These are phyloP conservation scores for Acacia concinna DNA, from an alignment of 331 rosid species.

Conservation along the genomic window DNA sequence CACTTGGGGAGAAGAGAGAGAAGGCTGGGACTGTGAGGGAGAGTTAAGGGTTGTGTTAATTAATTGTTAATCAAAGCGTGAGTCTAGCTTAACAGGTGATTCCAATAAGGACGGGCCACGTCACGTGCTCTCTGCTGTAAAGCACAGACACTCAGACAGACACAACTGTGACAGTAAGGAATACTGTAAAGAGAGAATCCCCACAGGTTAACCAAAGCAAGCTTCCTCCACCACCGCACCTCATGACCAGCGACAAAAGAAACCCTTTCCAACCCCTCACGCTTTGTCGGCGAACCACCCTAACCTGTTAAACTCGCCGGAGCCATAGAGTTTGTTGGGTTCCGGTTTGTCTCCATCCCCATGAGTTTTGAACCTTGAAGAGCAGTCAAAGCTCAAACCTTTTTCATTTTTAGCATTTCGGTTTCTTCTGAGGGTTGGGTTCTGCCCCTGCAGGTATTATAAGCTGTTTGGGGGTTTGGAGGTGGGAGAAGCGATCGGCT, in stretches of 20 bases:
- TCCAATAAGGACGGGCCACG: slow-evolving; percentile 39
- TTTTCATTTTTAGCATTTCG: neutral
- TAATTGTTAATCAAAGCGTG: neutral
- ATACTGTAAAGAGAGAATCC: neutral
- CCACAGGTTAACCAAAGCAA: slow-evolving; percentile 6
- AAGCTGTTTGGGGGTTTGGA: neutral
- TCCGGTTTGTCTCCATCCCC: neutral
- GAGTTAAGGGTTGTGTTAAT: neutral
- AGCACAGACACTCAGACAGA: slow-evolving; percentile 11
- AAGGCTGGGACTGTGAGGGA: neutral
- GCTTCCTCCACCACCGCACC: neutral
- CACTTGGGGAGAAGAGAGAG: neutral
- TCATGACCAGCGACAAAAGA: neutral
- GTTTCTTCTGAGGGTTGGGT: neutral
- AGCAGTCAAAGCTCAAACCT: neutral
- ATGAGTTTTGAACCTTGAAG: slow-evolving; percentile 4
- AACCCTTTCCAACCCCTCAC: slow-evolving; percentile 23
- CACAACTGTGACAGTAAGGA: slow-evolving; percentile 5
- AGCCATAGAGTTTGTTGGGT: neutral
- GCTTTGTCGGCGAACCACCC: neutral
- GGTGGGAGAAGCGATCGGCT: neutral
- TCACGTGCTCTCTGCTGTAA: slow-evolving; percentile 38
- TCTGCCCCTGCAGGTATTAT: neutral
- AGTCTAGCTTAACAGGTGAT: neutral
- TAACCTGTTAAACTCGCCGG: slow-evolving; percentile 12